Percentiles rank a stretch among this genome's conserved stretches.
Evolutionary conservation across 139 green algal genomes (phyloP).

Genomic region (Edaphochlamys debaryana): DNA sequence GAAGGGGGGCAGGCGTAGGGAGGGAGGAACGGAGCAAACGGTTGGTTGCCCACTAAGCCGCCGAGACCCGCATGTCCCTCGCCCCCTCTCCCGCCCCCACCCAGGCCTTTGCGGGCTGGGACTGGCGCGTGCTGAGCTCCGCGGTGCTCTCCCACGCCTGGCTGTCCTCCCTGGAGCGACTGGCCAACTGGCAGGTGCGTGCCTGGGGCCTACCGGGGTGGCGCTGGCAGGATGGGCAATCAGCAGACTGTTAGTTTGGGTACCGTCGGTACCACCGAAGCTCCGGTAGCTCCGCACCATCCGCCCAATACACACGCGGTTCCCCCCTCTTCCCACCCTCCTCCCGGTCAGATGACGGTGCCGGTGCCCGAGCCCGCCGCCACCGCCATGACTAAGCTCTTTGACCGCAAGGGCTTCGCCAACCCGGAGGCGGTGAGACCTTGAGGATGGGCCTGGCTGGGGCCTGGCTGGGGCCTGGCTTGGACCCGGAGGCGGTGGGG

Average conservation of each 20-base stretch:
- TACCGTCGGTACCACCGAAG: too few relatives aligned
- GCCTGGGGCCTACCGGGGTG: too few relatives aligned
- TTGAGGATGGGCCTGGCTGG: too few relatives aligned
- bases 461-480: background rate
- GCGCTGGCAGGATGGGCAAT: too few relatives aligned
- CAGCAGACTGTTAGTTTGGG: too few relatives aligned
- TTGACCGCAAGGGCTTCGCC: constrained; percentile 30
- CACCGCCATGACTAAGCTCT: constrained; percentile 35
- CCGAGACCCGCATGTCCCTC: too few relatives aligned
- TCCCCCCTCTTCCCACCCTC: too few relatives aligned
- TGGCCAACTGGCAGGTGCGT: constrained; percentile 45
- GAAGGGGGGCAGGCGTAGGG: too few relatives aligned
- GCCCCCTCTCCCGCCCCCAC: background rate
- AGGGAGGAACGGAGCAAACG: too few relatives aligned
- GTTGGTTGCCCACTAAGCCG: too few relatives aligned
- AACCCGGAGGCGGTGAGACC: constrained; percentile 1
- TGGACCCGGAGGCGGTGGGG: background rate
- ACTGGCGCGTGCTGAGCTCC: constrained; percentile 25
- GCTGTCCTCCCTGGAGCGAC: constrained; percentile 27
- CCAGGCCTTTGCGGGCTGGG: constrained; percentile 25
- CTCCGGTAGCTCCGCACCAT: too few relatives aligned
- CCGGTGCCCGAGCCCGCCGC: constrained; percentile 15
- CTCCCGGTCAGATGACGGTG: constrained; percentile 36
- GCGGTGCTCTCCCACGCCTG: constrained; percentile 30
- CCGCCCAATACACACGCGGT: too few relatives aligned